Conservation (phyloP, 768 basidiomycete species). For the Trametes elegans region DNA sequence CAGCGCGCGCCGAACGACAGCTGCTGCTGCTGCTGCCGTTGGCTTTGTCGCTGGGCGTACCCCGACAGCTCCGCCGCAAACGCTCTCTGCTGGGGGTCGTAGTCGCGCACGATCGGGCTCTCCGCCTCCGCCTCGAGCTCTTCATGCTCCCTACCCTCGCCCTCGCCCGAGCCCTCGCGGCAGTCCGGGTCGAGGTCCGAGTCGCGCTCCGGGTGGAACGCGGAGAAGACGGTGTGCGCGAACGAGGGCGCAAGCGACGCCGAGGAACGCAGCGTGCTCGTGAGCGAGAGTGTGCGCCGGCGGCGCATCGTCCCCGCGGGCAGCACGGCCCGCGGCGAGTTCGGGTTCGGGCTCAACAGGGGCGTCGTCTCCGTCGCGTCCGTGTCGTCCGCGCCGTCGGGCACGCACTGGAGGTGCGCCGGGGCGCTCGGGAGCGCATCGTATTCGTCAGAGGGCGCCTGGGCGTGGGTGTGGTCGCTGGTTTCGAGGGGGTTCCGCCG, state of each 20-base stretch:
- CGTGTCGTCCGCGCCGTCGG: conserved; percentile 15
- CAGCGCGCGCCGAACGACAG: conserved; percentile 33
- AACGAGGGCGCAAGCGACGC: conserved; percentile 60
- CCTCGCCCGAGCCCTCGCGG: conserved; percentile 24
- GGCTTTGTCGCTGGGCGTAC: conserved; percentile 8
- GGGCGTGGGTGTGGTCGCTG: conserved; percentile 29
- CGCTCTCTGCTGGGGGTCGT: conserved; percentile 17
- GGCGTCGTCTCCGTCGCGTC: conserved; percentile 50
- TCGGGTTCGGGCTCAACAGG: conserved; percentile 32
- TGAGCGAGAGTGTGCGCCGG: conserved; percentile 55
- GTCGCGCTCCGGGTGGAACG: conserved; percentile 57
- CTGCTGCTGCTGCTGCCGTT: not conserved
- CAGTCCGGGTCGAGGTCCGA: conserved; percentile 40
- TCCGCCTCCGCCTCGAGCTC: conserved; percentile 19
- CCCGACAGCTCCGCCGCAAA: conserved; percentile 18
- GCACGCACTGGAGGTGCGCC: conserved; percentile 22
- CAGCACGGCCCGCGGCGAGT: conserved; percentile 22
- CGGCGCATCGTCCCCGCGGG: conserved; percentile 29
- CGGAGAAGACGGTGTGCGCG: conserved; percentile 64
- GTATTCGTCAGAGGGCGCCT: conserved; percentile 25
- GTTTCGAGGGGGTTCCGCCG: conserved; percentile 30
- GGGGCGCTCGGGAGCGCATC: conserved; percentile 18
- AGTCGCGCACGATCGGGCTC: conserved; percentile 13
- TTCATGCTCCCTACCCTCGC: conserved; percentile 23
- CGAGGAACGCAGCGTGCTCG: conserved; percentile 47